A percentile compares a stretch with the other conserved stretches of the same genome.
phyloP scores from a whole-genome alignment of 129 eudicot genomes.

The Lonicera japonica region DNA sequence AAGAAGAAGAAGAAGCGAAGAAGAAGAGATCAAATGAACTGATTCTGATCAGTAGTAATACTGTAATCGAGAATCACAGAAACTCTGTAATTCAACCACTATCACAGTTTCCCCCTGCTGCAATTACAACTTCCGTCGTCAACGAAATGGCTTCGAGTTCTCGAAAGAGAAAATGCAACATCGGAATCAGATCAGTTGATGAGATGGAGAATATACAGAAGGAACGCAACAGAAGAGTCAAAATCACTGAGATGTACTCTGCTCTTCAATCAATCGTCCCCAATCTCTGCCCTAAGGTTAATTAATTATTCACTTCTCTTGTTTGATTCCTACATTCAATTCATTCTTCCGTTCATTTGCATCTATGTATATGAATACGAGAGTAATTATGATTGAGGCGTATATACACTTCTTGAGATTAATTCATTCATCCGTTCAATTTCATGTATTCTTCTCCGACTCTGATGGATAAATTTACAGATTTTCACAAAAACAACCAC shows the following conservation, averaged over 20 bases:
- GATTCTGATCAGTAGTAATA: conserved; percentile 13
- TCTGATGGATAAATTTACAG: too few species aligned
- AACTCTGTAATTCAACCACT: conserved; percentile 17
- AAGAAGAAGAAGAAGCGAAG: neutral
- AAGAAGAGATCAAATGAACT: conserved; percentile 5
- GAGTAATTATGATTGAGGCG: too few species aligned
- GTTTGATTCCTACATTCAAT: neutral
- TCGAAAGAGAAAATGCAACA: neutral
- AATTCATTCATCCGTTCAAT: too few species aligned
- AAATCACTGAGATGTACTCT: neutral
- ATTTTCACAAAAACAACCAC: too few species aligned
- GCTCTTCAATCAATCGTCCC: conserved; percentile 3
- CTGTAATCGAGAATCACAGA: conserved; percentile 15
- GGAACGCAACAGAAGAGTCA: conserved; percentile 6
- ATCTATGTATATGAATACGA: too few species aligned
- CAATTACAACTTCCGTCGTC: neutral
- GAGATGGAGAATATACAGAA: neutral
- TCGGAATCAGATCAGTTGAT: neutral
- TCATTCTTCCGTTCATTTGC: neutral
- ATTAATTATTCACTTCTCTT: neutral
- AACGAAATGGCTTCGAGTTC: neutral
- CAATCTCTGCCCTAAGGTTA: neutral
- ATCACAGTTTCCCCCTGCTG: neutral
- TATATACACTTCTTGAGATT: too few species aligned
- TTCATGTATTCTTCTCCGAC: too few species aligned